phyloP scores from a whole-genome alignment of 2,329 filamentous ascomycete species.

The Venturia pyrina region DNA sequence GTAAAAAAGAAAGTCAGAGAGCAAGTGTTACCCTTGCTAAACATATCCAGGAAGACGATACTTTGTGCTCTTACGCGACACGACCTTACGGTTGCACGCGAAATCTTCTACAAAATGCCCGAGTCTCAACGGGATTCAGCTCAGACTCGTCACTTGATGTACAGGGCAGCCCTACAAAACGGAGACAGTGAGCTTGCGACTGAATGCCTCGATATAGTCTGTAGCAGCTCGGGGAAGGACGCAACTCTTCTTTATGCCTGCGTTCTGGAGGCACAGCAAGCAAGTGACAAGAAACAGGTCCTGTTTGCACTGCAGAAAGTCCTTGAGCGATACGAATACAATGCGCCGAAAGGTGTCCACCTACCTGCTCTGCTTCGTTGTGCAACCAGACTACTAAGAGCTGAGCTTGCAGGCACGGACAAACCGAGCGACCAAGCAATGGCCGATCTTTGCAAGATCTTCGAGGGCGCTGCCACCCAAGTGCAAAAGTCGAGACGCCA shows the following conservation, averaged over 20 bases:
- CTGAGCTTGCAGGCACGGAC: constrained; percentile 16
- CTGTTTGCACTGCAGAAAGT: constrained; percentile 50
- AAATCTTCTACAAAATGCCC: constrained; percentile 51
- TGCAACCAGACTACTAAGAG: not conserved
- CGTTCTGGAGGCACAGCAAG: constrained; percentile 62
- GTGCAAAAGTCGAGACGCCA: not conserved
- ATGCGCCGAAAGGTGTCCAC: constrained; percentile 41
- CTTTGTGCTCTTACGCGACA: constrained; percentile 54
- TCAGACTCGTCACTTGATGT: constrained; percentile 63
- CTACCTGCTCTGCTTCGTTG: constrained; percentile 52
- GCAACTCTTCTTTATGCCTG: constrained; percentile 68
- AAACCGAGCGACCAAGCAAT: constrained; percentile 20
- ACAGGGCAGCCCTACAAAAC: constrained; percentile 56
- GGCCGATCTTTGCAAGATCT: constrained; percentile 44
- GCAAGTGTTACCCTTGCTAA: not conserved
- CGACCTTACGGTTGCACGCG: constrained; percentile 44
- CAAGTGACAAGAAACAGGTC: constrained; percentile 51
- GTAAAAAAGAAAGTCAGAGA: constrained; percentile 27
- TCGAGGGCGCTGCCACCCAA: constrained; percentile 32
- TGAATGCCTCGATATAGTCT: constrained; percentile 54
- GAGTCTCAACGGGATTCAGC: constrained; percentile 48
- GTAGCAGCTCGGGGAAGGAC: constrained; percentile 41
- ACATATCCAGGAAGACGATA: constrained; percentile 56
- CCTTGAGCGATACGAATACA: constrained; percentile 44
- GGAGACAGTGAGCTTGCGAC: constrained; percentile 49